Evolutionary conservation across 345 rosid species (phyloP).

Genomic region (Brassica rapa): DNA sequence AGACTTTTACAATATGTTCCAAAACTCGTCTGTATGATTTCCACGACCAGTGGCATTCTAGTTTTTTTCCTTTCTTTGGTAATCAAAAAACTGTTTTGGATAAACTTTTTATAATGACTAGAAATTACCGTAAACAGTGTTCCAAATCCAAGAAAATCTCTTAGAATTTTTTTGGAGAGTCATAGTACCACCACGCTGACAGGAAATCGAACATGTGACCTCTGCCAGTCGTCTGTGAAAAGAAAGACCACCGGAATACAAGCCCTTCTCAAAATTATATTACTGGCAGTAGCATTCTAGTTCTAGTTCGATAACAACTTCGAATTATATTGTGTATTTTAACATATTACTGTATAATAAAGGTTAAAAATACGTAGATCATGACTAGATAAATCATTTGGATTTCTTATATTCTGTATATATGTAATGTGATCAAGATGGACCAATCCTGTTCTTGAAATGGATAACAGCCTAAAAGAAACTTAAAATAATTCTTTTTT

Average conservation of each 20-base stretch:
- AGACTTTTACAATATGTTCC: not conserved
- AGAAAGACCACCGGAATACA: no score
- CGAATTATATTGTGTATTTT: not conserved
- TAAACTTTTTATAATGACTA: no score
- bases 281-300: no score
- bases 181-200: no score
- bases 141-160: no score
- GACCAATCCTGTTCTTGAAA: slow-evolving; percentile 21
- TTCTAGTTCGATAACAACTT: not conserved
- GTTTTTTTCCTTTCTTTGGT: no score
- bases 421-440: slow-evolving; percentile 25
- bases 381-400: not conserved
- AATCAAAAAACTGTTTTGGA: no score
- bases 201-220: no score
- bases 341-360: not conserved
- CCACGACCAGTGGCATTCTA: not conserved
- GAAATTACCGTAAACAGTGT: no score
- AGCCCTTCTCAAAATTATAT: no score
- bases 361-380: not conserved
- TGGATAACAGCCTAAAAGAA: slow-evolving; percentile 34
- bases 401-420: not conserved
- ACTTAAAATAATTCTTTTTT: not conserved
- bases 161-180: no score
- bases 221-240: no score
- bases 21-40: not conserved